Conservation (phyloP, 495 filamentous ascomycete genomes). For the Xylaria nigripes region DNA sequence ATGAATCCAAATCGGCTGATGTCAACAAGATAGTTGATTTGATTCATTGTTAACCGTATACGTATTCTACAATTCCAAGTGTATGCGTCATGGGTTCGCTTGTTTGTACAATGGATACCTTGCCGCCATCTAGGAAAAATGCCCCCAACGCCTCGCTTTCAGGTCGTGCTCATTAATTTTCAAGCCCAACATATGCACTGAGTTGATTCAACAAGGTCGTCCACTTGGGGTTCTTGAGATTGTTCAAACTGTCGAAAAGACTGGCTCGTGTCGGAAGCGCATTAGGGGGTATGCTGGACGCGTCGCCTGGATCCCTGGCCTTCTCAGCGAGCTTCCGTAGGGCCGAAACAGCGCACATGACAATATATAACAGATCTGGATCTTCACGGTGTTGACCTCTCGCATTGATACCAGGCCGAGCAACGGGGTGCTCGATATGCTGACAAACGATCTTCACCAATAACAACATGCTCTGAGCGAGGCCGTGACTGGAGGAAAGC, state of each 20-base stretch:
- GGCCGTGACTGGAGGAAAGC: conserved; percentile 79
- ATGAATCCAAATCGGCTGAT: background rate
- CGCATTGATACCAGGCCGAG: conserved; percentile 24
- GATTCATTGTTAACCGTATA: conserved; percentile 1
- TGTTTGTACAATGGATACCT: conserved; percentile 9
- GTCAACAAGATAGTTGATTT: background rate
- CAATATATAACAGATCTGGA: conserved; percentile 49
- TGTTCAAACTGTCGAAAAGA: conserved; percentile 59
- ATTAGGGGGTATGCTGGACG: conserved; percentile 48
- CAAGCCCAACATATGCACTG: conserved; percentile 61
- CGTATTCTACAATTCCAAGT: conserved; percentile 13
- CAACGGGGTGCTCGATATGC: conserved; percentile 39
- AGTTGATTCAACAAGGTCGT: conserved; percentile 60
- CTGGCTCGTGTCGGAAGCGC: conserved; percentile 63
- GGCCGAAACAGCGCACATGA: conserved; percentile 60
- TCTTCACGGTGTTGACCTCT: conserved; percentile 33
- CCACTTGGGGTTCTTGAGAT: conserved; percentile 42
- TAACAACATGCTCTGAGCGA: conserved; percentile 67
- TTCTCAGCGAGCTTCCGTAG: conserved; percentile 64
- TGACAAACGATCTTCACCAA: conserved; percentile 62
- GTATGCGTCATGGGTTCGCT: conserved; percentile 5
- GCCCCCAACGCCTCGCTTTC: conserved; percentile 14
- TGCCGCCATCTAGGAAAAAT: conserved; percentile 7
- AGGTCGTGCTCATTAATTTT: conserved; percentile 28
- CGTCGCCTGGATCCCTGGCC: conserved; percentile 53